Conservation (phyloP, 2,329 filamentous ascomycete species). For the Penicillium sp. region DNA sequence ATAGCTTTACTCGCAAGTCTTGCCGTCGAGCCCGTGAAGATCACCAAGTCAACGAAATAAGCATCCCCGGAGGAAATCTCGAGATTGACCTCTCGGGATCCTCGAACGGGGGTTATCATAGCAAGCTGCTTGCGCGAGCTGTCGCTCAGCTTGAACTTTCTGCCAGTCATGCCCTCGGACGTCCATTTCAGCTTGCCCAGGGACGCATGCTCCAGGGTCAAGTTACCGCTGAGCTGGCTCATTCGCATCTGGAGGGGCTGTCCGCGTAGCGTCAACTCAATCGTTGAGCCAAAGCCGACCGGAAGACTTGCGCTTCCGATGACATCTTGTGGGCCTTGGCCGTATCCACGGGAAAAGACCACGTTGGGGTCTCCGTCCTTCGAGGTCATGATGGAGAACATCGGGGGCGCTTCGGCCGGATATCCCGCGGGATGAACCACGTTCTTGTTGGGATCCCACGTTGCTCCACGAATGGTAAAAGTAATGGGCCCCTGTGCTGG, state of each 20-base stretch:
- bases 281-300: neutral
- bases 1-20: neutral
- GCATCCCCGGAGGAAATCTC: neutral
- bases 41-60: slow-evolving; percentile 3
- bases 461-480: slow-evolving; percentile 3
- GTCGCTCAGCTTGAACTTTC: slow-evolving; percentile 1
- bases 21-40: slow-evolving; percentile 1
- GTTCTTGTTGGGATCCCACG: slow-evolving; percentile 2
- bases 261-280: slow-evolving; percentile 1
- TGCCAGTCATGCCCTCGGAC: neutral
- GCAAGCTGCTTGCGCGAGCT: neutral
- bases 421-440: slow-evolving; percentile 6
- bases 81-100: neutral
- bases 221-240: slow-evolving; percentile 1
- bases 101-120: neutral
- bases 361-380: slow-evolving; percentile 1
- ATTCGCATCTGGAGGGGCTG: slow-evolving; percentile 1
- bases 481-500: neutral
- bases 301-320: slow-evolving; percentile 1
- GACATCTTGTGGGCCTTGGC: slow-evolving; percentile 1
- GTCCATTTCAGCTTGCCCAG: slow-evolving; percentile 5
- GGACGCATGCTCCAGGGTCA: neutral
- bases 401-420: slow-evolving; percentile 5
- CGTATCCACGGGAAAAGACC: neutral
- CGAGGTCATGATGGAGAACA: slow-evolving; percentile 2